These are phyloP conservation scores for Ustilago hordei DNA, from an alignment of 1,284 basidiomycete species.

Conservation along the genomic window DNA sequence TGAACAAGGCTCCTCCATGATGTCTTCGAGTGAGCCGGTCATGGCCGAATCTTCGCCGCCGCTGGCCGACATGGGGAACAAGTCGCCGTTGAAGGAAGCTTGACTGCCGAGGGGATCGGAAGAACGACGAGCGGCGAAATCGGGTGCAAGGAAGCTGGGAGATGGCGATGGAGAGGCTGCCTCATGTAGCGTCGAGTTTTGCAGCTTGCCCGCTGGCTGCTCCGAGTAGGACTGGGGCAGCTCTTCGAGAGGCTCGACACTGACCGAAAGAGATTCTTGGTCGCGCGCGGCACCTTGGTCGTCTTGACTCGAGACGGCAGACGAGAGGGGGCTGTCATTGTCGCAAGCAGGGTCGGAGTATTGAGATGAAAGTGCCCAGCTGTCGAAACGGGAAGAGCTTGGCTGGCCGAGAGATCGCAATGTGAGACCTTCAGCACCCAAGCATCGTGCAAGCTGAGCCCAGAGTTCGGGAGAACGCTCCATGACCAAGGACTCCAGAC, in stretches of 20 bases:
- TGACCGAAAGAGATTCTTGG: constrained; percentile 20
- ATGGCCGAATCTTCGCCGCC: constrained; percentile 15
- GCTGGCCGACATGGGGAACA: constrained; percentile 19
- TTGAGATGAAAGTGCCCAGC: constrained; percentile 36
- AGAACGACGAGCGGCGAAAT: constrained; percentile 4
- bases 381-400: constrained; percentile 37
- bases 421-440: constrained; percentile 43
- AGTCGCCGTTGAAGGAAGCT: constrained; percentile 14
- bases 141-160: constrained; percentile 1
- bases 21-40: constrained; percentile 38
- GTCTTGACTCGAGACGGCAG: constrained; percentile 21
- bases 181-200: constrained; percentile 24
- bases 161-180: constrained; percentile 3
- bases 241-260: constrained; percentile 31
- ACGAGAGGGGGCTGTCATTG: constrained; percentile 26
- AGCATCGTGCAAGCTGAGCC: constrained; percentile 45
- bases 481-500: constrained; percentile 43
- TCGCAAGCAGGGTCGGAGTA: constrained; percentile 11
- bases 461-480: constrained; percentile 41
- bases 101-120: neutral
- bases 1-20: constrained; percentile 40
- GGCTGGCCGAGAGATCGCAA: constrained; percentile 14
- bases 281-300: constrained; percentile 8
- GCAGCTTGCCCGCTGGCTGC: constrained; percentile 35
- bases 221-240: constrained; percentile 35